These are phyloP conservation scores for Daldinia concentrica DNA, from an alignment of 495 filamentous ascomycete genomes.

Conservation along the genomic window DNA sequence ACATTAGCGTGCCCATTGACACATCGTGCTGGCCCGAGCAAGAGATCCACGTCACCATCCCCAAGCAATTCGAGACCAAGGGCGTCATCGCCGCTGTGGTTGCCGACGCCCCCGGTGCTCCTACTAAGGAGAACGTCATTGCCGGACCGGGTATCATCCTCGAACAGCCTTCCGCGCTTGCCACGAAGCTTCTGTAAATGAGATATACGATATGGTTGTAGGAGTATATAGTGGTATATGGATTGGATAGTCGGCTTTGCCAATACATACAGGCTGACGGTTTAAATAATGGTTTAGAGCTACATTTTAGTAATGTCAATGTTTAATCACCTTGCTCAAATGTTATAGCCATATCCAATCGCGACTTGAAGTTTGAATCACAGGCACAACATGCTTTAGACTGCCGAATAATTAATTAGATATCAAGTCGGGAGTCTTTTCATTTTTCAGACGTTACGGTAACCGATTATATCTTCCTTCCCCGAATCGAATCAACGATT, in stretches of 20 bases:
- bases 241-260: background rate
- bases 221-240: background rate
- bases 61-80: conserved; percentile 56
- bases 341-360: background rate
- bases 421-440: too few relatives aligned
- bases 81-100: conserved; percentile 60
- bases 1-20: conserved; percentile 58
- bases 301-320: conserved; percentile 38
- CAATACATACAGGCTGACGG: conserved; percentile 1
- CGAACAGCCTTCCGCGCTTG: conserved; percentile 30
- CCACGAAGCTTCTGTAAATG: conserved; percentile 21
- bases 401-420: too few relatives aligned
- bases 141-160: conserved; percentile 37
- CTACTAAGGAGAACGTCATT: conserved; percentile 55
- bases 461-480: too few relatives aligned
- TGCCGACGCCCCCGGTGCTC: conserved; percentile 56
- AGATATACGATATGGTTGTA: background rate
- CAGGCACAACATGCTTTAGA: background rate
- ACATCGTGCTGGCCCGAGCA: conserved; percentile 42
- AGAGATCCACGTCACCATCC: conserved; percentile 54
- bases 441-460: too few relatives aligned
- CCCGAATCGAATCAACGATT: too few relatives aligned
- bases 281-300: conserved; percentile 7
- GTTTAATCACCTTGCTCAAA: conserved; percentile 22
- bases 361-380: background rate